Percentiles rank a stretch among this genome's conserved stretches.
Evolutionary conservation across 1,284 basidiomycete genomes (phyloP).

Genomic region (Cryptococcus sp.): DNA sequence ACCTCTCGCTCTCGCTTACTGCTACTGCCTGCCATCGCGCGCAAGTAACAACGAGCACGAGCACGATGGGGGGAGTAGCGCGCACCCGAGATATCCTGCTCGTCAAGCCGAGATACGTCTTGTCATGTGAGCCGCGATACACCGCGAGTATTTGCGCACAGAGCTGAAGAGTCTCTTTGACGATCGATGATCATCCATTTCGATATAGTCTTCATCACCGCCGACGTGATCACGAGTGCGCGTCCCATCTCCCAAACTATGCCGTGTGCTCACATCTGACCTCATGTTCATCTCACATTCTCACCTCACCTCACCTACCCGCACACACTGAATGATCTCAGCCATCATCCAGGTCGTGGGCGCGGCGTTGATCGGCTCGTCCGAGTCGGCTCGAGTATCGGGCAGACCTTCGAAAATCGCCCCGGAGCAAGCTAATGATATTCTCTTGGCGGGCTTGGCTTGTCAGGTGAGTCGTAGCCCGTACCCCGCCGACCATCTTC

Average conservation of each 20-base stretch:
- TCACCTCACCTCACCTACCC: neutral
- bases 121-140: constrained; percentile 31
- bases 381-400: constrained; percentile 39
- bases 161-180: neutral
- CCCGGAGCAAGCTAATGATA: constrained; percentile 51
- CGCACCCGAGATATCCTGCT: constrained; percentile 27
- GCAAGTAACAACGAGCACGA: no score
- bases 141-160: neutral
- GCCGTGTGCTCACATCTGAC: neutral
- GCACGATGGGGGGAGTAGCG: no score
- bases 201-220: constrained; percentile 43
- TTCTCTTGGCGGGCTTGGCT: constrained; percentile 53
- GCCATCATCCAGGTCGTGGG: constrained; percentile 53
- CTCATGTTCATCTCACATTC: neutral
- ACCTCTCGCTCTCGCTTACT: constrained; percentile 44
- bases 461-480: constrained; percentile 39
- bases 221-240: constrained; percentile 48
- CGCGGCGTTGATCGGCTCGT: constrained; percentile 54
- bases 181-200: neutral
- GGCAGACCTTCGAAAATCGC: constrained; percentile 36
- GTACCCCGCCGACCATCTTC: constrained; percentile 4
- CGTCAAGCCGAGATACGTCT: constrained; percentile 36
- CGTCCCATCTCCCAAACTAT: neutral
- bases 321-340: neutral
- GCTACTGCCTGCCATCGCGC: constrained; percentile 25